Evolutionary conservation across 2,329 filamentous ascomycete genomes (phyloP).

Genomic region (Neocucurbitaria cava): DNA sequence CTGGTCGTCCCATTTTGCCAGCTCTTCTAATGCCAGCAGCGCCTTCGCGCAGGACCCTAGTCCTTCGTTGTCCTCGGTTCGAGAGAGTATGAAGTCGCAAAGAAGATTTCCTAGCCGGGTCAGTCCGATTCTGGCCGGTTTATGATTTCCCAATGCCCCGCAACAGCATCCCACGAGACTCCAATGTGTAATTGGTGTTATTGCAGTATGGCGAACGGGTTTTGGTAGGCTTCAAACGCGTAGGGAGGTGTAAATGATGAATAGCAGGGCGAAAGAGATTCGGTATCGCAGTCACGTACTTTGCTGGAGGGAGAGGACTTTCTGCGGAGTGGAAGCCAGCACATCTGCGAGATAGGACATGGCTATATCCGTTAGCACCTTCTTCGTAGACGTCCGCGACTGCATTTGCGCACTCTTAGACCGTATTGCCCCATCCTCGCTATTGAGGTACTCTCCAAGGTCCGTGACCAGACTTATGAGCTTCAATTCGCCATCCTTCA

Average conservation of each 20-base stretch:
- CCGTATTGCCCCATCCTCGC: conserved; percentile 66
- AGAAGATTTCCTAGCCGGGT: conserved; percentile 59
- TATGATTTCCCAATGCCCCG: not conserved
- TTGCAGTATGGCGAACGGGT: not conserved
- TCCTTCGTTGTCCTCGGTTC: conserved; percentile 62
- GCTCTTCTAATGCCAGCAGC: conserved; percentile 64
- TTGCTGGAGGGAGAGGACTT: conserved; percentile 67
- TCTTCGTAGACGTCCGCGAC: conserved; percentile 25
- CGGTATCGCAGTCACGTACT: conserved; percentile 42
- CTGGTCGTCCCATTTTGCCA: conserved; percentile 66
- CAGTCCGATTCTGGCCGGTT: not conserved
- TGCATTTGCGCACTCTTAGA: conserved; percentile 58
- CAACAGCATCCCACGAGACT: not conserved
- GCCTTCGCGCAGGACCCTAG: conserved; percentile 66
- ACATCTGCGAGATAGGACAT: conserved; percentile 61
- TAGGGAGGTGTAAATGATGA: not conserved
- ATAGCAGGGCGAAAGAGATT: not conserved
- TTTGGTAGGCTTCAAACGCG: not conserved
- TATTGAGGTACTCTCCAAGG: conserved; percentile 71
- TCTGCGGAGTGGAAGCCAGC: conserved; percentile 58
- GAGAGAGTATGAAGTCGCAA: conserved; percentile 69
- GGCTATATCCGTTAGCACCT: conserved; percentile 39
- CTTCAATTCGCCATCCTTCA: conserved; percentile 66
- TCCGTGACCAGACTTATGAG: conserved; percentile 69
- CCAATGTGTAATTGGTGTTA: not conserved